These are phyloP conservation scores for Dipodascus geniculatus DNA, from an alignment of 805 yeast genomes.

Conservation along the genomic window DNA sequence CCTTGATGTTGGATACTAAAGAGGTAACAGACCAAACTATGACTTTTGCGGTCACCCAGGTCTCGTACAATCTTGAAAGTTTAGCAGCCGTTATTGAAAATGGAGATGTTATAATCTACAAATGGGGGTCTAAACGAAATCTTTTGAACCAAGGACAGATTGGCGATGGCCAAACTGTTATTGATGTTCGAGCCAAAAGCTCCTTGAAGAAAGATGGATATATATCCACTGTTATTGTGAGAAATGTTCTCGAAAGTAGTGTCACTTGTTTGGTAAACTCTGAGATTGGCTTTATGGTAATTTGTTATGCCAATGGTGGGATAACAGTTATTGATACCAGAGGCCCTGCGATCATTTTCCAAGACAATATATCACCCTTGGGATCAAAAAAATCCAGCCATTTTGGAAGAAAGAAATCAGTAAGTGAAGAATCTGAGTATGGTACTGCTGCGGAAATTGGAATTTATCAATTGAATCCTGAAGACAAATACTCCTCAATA, in stretches of 20 bases:
- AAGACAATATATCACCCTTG: constrained; percentile 13
- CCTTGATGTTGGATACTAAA: constrained; percentile 44
- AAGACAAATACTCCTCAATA: constrained; percentile 62
- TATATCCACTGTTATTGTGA: constrained; percentile 40
- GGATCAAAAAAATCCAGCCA: not conserved
- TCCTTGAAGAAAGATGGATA: constrained; percentile 47
- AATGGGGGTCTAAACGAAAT: constrained; percentile 44
- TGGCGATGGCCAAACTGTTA: constrained; percentile 3
- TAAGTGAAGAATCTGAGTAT: constrained; percentile 9
- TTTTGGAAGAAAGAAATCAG: not conserved
- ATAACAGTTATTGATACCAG: constrained; percentile 67
- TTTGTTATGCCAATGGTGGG: constrained; percentile 69
- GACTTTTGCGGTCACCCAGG: constrained; percentile 37
- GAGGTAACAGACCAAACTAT: constrained; percentile 31
- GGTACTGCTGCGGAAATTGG: constrained; percentile 64
- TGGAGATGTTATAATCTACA: constrained; percentile 69
- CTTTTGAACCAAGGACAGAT: constrained; percentile 4
- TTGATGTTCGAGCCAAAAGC: constrained; percentile 43
- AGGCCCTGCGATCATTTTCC: constrained; percentile 50
- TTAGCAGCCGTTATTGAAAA: constrained; percentile 57
- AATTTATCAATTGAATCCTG: constrained; percentile 47
- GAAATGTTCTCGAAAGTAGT: constrained; percentile 32
- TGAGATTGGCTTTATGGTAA: constrained; percentile 71
- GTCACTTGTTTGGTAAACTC: constrained; percentile 58
- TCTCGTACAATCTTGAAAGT: constrained; percentile 70